phyloP scores from a whole-genome alignment of 805 yeast species.

The Myxozyma neotropica region DNA sequence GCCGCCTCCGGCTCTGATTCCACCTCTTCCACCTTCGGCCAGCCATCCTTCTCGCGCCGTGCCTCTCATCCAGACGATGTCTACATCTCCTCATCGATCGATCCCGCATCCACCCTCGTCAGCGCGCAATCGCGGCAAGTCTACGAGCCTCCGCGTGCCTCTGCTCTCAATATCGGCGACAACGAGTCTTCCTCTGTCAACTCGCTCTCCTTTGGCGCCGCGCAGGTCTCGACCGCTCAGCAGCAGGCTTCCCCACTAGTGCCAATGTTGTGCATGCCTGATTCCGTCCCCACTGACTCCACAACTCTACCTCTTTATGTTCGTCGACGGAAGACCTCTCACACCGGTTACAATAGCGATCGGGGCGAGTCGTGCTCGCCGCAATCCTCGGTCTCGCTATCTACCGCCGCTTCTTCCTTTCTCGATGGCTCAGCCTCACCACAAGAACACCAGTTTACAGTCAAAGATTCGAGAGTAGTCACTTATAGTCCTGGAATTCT shows the following conservation, averaged over 20 bases:
- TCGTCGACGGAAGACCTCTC: conserved; percentile 9
- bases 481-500: not conserved
- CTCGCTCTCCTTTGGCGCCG: not conserved
- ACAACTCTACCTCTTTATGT: conserved; percentile 3
- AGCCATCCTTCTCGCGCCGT: conserved; percentile 3
- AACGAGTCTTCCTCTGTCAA: not conserved
- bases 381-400: conserved; percentile 6
- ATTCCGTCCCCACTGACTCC: not conserved
- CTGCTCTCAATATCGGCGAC: not conserved
- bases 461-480: not conserved
- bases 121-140: too few relatives aligned
- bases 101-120: conserved; percentile 1
- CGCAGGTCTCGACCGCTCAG: not conserved
- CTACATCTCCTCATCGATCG: not conserved
- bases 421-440: conserved; percentile 9
- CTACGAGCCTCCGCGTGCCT: too few relatives aligned
- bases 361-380: conserved; percentile 14
- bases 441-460: not conserved
- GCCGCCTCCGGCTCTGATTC: not conserved
- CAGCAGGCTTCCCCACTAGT: not conserved
- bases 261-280: conserved; percentile 2
- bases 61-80: not conserved
- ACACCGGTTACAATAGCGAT: not conserved
- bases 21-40: too few relatives aligned
- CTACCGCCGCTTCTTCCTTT: conserved; percentile 7